phyloP scores from a whole-genome alignment of 345 rosid genomes.

The Citrus trifoliata region DNA sequence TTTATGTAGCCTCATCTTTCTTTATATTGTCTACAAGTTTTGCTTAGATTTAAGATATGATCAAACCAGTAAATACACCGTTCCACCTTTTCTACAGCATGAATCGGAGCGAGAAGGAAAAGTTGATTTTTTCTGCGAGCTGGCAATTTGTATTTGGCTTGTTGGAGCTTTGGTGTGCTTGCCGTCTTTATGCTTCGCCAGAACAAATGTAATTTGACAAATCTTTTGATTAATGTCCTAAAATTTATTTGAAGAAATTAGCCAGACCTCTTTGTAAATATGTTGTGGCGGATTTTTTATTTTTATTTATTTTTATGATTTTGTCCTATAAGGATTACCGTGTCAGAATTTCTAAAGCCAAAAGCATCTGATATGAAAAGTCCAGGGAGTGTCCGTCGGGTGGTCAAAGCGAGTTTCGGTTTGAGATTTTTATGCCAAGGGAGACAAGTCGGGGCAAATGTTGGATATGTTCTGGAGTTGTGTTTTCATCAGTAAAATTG shows the following conservation, averaged over 20 bases:
- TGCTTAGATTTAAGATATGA: not conserved
- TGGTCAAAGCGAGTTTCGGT: too few relatives aligned
- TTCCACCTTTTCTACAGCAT: slow-evolving; percentile 11
- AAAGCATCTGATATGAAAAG: too few relatives aligned
- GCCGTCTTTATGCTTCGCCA: not conserved
- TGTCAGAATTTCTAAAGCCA: too few relatives aligned
- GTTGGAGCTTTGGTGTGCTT: not conserved
- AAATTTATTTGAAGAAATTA: not conserved
- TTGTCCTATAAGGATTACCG: not conserved
- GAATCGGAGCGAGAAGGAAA: not conserved
- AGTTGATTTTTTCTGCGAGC: not conserved
- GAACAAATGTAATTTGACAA: not conserved
- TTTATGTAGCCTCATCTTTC: not conserved
- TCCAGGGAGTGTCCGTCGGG: too few relatives aligned
- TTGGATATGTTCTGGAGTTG: too few relatives aligned
- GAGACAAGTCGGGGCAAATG: too few relatives aligned
- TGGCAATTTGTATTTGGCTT: slow-evolving; percentile 9
- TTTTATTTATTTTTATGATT: not conserved
- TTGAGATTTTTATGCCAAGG: too few relatives aligned
- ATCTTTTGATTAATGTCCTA: not conserved
- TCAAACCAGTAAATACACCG: not conserved
- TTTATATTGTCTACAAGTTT: not conserved
- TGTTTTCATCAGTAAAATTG: too few relatives aligned
- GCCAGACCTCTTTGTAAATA: not conserved
- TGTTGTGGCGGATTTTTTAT: not conserved